Base-by-base conservation (phyloP, 1,284 basidiomycete genomes). In the Heliocybe sulcata region DNA sequence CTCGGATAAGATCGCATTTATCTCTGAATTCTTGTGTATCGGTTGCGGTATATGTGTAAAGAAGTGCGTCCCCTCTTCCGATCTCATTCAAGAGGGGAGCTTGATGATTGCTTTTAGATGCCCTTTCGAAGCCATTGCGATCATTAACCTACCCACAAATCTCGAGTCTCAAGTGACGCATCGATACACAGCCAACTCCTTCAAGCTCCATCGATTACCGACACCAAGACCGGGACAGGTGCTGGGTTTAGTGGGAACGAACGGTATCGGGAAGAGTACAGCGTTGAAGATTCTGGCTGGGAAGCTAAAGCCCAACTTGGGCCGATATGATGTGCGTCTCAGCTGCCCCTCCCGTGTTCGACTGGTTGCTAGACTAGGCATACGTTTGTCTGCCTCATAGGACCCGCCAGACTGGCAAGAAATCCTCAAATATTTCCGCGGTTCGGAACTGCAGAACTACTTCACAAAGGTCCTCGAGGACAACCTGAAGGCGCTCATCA, bases 401-500 rank as follows among this genome's bases (percentile, higher is more conserved):
- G 90, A 96, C 67, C 94, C 94, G 23, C 94, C 94, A 35, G 95
- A 98, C 67, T 98, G 94, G 94, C 87, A 93, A 70, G 95, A 98
- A 67, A 97, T 98, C 62, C 75, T 98, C 54, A 95, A 95, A 72
- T 90, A 98, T 69, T 98, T 97, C 81, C 87, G 95, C 63, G 95
- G 95, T 42, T 97, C 94, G 2, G 94, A 98, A 71, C 80, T 98
- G 29, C 95, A 98, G 69, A 98, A 98, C 70, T 98, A 98, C 76
- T 98, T 98, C 72, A 98, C 94, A 53, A 97, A 97, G 72, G 91
- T 98, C n/a, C 80, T 98, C 23, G 95, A 98, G 72, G 95, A 98
- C 70, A 94, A 98, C 67, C 77, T 98, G 65, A 97, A 97, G 75
- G 94, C 95, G 1, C 82, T 98, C 59, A 98, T 98, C 72, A 98